Conservation (phyloP, 148 eudicot genomes). For the Arbutus unedo region DNA sequence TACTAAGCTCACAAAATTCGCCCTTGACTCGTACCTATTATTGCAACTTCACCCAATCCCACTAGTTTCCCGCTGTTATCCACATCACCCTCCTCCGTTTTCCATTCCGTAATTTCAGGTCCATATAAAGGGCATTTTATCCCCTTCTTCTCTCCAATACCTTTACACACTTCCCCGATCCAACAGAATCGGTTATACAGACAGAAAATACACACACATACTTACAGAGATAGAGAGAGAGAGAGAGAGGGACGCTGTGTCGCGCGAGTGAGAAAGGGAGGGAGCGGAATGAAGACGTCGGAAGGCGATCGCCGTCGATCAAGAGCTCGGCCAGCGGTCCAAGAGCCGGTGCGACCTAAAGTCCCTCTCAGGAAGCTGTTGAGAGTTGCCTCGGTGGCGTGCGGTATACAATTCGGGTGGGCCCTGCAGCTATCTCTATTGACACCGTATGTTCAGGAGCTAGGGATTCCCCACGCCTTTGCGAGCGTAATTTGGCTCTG, state of each 20-base stretch:
- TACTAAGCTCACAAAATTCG: no score
- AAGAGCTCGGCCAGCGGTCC: slow-evolving; percentile 3
- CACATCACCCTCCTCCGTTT: no score
- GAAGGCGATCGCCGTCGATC: slow-evolving; percentile 22
- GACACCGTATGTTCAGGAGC: slow-evolving; percentile 89
- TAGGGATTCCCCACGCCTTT: slow-evolving; percentile 92
- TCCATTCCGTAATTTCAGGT: background rate
- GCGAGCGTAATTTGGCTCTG: slow-evolving; percentile 91
- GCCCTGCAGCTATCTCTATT: slow-evolving; percentile 81
- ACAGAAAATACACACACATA: background rate
- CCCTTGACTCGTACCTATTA: no score
- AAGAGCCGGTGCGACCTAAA: slow-evolving; percentile 18
- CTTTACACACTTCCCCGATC: background rate
- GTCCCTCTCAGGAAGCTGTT: slow-evolving; percentile 50
- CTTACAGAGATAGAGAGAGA: background rate
- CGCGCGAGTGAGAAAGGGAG: background rate
- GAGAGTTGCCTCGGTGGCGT: slow-evolving; percentile 71
- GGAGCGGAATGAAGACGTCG: slow-evolving; percentile 9
- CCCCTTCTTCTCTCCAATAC: background rate
- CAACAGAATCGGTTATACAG: background rate
- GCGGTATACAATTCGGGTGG: slow-evolving; percentile 99
- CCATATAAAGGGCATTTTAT: background rate
- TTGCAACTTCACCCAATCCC: no score
- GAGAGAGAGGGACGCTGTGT: background rate
- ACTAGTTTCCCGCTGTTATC: no score